Percentiles rank a stretch among this genome's conserved stretches.
Evolutionary conservation across 1,284 basidiomycete species (phyloP).

Genomic region (Trametes sp.): DNA sequence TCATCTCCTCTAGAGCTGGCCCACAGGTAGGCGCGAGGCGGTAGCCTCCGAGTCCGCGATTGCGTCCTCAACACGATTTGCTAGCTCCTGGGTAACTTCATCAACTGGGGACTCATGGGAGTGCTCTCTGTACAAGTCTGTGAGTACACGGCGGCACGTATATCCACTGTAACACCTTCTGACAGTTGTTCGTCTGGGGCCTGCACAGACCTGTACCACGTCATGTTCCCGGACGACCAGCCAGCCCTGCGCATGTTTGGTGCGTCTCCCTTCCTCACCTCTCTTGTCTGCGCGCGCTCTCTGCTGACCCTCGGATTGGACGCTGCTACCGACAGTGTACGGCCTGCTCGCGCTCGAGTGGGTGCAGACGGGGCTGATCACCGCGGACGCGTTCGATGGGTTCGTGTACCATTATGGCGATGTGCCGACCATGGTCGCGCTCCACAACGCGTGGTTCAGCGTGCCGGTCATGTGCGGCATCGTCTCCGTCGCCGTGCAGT

Average conservation of each 20-base stretch:
- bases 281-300: too few relatives aligned
- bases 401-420: conserved; percentile 30
- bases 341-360: conserved; percentile 24
- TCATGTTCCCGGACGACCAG: conserved; percentile 17
- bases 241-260: conserved; percentile 8
- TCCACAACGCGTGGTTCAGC: conserved; percentile 34
- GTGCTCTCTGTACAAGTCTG: conserved; percentile 2
- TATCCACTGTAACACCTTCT: neutral
- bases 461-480: conserved; percentile 32
- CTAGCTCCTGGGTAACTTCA: conserved; percentile 3
- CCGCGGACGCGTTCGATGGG: conserved; percentile 23
- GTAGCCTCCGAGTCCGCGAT: too few relatives aligned
- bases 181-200: neutral
- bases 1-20: too few relatives aligned
- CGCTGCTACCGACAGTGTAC: conserved; percentile 20
- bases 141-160: neutral
- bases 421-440: conserved; percentile 9
- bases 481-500: conserved; percentile 30
- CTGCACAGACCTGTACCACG: conserved; percentile 18
- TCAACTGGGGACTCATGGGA: conserved; percentile 9
- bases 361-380: conserved; percentile 29
- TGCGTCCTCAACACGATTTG: too few relatives aligned
- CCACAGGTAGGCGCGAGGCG: neutral
- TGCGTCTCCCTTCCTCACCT: too few relatives aligned
- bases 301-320: too few relatives aligned